A percentile compares a stretch with the other conserved stretches of the same genome.
These are phyloP conservation scores for Eucommia ulmoides DNA, from an alignment of 257 asterid species.

Conservation along the genomic window DNA sequence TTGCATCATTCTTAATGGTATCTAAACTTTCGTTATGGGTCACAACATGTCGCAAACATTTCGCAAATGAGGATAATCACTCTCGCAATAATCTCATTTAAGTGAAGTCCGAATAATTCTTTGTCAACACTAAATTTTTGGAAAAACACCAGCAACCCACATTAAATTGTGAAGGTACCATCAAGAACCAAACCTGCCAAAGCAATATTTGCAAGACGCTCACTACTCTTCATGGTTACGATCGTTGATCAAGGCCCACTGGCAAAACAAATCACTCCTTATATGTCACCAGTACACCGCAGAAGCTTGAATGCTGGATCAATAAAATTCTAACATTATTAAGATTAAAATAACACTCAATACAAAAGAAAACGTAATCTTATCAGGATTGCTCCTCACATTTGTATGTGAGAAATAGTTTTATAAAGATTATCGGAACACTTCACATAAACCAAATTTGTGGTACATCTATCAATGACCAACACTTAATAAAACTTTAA, in stretches of 20 bases:
- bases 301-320: too few relatives aligned
- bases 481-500: too few relatives aligned
- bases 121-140: background rate
- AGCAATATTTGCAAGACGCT: constrained; percentile 34
- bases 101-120: background rate
- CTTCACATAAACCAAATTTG: too few relatives aligned
- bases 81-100: too few relatives aligned
- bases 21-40: background rate
- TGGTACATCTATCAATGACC: too few relatives aligned
- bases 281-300: too few relatives aligned
- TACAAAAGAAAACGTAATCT: background rate
- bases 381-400: background rate
- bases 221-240: constrained; percentile 20
- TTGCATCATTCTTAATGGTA: background rate
- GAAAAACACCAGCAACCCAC: background rate
- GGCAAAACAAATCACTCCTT: background rate
- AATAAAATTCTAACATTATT: background rate
- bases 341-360: background rate
- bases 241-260: background rate
- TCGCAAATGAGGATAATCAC: background rate
- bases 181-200: constrained; percentile 18
- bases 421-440: too few relatives aligned
- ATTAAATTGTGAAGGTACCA: background rate
- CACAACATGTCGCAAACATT: background rate
- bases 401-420: too few relatives aligned